These are phyloP conservation scores for Lophium mytilinum DNA, from an alignment of 495 filamentous ascomycete genomes.

Conservation along the genomic window DNA sequence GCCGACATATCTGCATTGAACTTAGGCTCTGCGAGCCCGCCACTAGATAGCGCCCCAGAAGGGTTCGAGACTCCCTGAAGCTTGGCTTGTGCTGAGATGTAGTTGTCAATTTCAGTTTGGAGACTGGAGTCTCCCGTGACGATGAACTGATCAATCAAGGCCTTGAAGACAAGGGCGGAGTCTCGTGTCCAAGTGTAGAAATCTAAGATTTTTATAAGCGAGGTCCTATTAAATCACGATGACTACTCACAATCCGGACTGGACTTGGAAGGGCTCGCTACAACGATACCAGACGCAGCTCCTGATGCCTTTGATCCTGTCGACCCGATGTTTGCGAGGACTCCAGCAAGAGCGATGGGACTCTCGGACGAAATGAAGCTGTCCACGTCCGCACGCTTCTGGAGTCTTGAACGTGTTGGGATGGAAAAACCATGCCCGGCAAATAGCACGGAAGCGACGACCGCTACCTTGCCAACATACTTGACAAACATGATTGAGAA, in stretches of 20 bases:
- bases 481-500: not conserved
- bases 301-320: constrained; percentile 12
- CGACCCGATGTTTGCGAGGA: constrained; percentile 20
- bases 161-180: constrained; percentile 55
- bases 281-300: constrained; percentile 4
- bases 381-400: constrained; percentile 15
- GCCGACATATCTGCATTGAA: constrained; percentile 52
- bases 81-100: constrained; percentile 49
- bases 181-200: constrained; percentile 69
- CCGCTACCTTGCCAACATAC: not conserved
- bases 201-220: constrained; percentile 28
- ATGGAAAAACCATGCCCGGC: not conserved
- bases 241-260: constrained; percentile 10
- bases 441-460: not conserved
- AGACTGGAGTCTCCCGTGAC: constrained; percentile 43
- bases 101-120: constrained; percentile 48
- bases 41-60: constrained; percentile 42
- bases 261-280: constrained; percentile 16
- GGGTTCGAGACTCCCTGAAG: constrained; percentile 55
- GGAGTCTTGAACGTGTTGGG: not conserved
- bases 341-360: constrained; percentile 1
- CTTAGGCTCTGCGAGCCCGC: constrained; percentile 51
- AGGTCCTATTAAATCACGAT: not conserved
- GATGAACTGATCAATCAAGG: constrained; percentile 50
- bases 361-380: constrained; percentile 9